A percentile compares a stretch with the other conserved stretches of the same genome.
Conservation (phyloP, 179 eudicot species). For the Spinacia oleracea region DNA sequence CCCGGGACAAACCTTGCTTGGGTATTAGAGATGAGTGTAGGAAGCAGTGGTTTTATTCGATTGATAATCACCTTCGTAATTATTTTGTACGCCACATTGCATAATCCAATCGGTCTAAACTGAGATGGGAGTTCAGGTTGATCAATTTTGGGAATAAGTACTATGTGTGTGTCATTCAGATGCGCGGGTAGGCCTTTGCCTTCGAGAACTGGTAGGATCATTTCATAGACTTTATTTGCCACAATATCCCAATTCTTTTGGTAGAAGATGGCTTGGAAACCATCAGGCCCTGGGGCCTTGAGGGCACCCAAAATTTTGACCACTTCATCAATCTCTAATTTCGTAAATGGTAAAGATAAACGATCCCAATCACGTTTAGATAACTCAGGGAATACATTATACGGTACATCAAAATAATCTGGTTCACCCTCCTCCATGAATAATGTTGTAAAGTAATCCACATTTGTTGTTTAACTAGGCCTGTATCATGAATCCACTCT, state of each 20-base stretch:
- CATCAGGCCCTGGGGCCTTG: too few species aligned
- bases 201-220: background rate
- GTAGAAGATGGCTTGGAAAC: too few species aligned
- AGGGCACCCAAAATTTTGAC: too few species aligned
- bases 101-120: background rate
- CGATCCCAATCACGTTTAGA: background rate
- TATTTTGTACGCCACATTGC: background rate
- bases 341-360: too few species aligned
- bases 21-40: background rate
- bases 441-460: background rate
- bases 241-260: too few species aligned
- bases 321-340: too few species aligned
- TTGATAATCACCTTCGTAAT: background rate
- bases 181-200: background rate
- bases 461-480: background rate
- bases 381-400: background rate
- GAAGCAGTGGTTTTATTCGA: background rate
- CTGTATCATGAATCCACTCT: background rate
- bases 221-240: too few species aligned
- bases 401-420: background rate
- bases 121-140: background rate
- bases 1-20: background rate
- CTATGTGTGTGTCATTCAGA: background rate
- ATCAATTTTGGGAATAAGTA: background rate
- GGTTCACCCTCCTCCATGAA: background rate